Conservation (phyloP, 768 basidiomycete genomes). For the Tulasnella sp. region DNA sequence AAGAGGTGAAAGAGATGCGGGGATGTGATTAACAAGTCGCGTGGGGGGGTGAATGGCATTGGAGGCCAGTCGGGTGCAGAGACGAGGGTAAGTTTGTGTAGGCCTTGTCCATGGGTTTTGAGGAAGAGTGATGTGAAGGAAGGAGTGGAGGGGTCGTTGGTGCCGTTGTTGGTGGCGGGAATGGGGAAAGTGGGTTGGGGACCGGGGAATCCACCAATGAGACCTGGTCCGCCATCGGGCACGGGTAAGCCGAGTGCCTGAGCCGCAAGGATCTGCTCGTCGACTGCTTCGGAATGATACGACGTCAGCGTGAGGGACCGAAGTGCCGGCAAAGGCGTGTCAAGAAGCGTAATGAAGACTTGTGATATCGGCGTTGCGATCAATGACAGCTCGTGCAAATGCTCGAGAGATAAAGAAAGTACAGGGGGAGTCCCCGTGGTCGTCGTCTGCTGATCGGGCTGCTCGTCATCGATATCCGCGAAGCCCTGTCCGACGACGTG, state of each 20-base stretch:
- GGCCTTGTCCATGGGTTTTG: slow-evolving; percentile 14
- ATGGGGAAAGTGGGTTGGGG: slow-evolving; percentile 41
- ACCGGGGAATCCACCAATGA: slow-evolving; percentile 12
- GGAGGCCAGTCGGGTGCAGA: slow-evolving; percentile 18
- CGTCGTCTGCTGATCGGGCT: background rate
- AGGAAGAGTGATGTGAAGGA: slow-evolving; percentile 16
- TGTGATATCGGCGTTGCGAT: slow-evolving; percentile 57
- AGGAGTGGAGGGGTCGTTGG: too few species aligned
- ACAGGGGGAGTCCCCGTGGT: slow-evolving; percentile 18
- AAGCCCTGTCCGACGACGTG: slow-evolving; percentile 50
- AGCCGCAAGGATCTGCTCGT: slow-evolving; percentile 28
- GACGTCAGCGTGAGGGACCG: slow-evolving; percentile 57
- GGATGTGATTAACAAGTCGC: background rate
- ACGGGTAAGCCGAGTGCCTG: slow-evolving; percentile 35
- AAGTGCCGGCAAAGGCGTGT: slow-evolving; percentile 49
- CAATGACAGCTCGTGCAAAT: slow-evolving; percentile 46
- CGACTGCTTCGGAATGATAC: slow-evolving; percentile 52
- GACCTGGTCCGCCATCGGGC: background rate
- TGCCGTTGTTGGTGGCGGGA: slow-evolving; percentile 22
- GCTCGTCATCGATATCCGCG: slow-evolving; percentile 30
- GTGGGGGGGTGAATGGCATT: slow-evolving; percentile 12
- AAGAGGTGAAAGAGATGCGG: background rate
- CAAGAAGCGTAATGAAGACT: slow-evolving; percentile 46
- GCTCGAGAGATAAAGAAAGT: slow-evolving; percentile 41
- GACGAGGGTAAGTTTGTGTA: slow-evolving; percentile 8